phyloP scores from a whole-genome alignment of 2,329 filamentous ascomycete genomes.

The Emergomyces orientalis region DNA sequence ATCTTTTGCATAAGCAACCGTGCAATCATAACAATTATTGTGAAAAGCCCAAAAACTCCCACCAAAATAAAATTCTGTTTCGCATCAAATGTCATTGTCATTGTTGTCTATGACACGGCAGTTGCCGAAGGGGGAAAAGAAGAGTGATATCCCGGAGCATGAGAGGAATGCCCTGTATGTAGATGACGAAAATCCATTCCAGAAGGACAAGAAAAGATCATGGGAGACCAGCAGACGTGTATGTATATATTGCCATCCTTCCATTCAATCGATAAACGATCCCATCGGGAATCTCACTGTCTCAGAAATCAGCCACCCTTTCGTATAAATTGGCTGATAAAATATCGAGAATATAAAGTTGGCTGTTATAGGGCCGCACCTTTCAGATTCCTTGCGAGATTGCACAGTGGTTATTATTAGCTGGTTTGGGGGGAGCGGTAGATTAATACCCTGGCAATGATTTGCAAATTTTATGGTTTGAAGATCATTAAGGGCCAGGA shows the following conservation, averaged over 20 bases:
- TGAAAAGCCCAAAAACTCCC: constrained; percentile 9
- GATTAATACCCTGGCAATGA: background rate
- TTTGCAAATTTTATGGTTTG: background rate
- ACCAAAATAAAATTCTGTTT: constrained; percentile 8
- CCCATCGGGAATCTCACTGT: background rate
- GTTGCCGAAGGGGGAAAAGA: background rate
- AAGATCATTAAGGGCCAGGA: background rate
- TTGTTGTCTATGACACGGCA: background rate
- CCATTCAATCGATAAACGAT: background rate
- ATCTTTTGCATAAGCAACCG: constrained; percentile 10
- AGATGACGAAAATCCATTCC: background rate
- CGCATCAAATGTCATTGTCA: background rate
- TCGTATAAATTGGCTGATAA: background rate
- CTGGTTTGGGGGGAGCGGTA: background rate
- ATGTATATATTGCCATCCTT: background rate
- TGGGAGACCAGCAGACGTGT: background rate
- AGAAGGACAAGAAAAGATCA: background rate
- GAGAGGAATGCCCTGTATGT: background rate
- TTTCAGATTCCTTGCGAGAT: background rate
- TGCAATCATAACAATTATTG: constrained; percentile 5
- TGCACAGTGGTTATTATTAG: background rate
- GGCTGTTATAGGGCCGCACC: background rate
- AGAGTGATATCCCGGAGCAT: background rate
- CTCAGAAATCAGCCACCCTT: background rate
- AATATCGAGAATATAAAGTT: background rate